These are phyloP conservation scores for Paramecium sexaurelia DNA, from an alignment of 73 alveolate genomes.

Conservation along the genomic window DNA sequence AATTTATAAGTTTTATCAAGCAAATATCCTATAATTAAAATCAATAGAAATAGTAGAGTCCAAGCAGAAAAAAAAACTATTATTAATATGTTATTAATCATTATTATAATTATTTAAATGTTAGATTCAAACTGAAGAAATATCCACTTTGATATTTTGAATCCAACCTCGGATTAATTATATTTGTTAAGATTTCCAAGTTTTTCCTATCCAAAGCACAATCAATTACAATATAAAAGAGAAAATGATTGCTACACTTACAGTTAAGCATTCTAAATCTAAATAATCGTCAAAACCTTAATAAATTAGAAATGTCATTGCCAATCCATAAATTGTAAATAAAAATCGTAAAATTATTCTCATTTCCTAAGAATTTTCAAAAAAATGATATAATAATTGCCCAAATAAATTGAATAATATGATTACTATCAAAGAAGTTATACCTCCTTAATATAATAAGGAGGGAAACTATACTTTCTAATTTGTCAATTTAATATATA, in stretches of 20 bases:
- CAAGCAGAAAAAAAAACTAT: not conserved
- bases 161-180: too few species aligned
- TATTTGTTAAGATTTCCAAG: too few species aligned
- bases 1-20: not conserved
- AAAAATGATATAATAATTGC: not conserved
- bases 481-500: too few species aligned
- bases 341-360: not conserved
- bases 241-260: too few species aligned
- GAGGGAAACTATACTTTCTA: too few species aligned
- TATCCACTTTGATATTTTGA: not conserved
- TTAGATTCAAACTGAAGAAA: not conserved
- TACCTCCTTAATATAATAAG: not conserved
- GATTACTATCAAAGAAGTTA: not conserved
- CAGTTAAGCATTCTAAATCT: too few species aligned
- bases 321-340: not conserved
- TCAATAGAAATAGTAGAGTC: not conserved
- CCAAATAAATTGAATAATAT: not conserved
- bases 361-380: not conserved
- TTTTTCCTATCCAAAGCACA: too few species aligned
- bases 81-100: not conserved
- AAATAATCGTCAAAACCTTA: not conserved
- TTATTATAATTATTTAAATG: not conserved
- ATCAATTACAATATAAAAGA: too few species aligned
- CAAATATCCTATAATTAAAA: not conserved
- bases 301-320: not conserved